A percentile compares a stretch with the other conserved stretches of the same genome.
These are phyloP conservation scores for Dalbergia oliveri DNA, from an alignment of 306 rosid genomes.

Conservation along the genomic window DNA sequence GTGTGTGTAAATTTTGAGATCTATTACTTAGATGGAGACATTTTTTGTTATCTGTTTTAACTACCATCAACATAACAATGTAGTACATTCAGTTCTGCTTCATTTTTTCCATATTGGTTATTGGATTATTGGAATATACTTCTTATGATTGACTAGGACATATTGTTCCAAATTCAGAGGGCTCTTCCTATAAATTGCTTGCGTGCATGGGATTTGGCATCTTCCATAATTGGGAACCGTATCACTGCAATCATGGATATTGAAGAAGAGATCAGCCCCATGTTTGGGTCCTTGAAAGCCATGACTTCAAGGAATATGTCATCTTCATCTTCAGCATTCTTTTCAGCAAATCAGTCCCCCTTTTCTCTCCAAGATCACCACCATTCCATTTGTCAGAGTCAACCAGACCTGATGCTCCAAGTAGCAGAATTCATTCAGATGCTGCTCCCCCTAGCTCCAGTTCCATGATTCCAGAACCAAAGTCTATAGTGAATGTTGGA, in stretches of 20 bases:
- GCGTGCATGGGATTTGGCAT: conserved; percentile 50
- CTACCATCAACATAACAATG: not conserved
- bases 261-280: conserved; percentile 69
- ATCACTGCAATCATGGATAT: conserved; percentile 63
- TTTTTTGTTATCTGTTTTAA: not conserved
- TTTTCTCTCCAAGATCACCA: conserved; percentile 88
- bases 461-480: conserved; percentile 60
- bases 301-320: conserved; percentile 74
- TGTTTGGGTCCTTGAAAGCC: conserved; percentile 60
- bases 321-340: conserved; percentile 80
- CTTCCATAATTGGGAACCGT: conserved; percentile 41
- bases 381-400: conserved; percentile 64
- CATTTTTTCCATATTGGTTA: conserved; percentile 6
- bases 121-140: conserved; percentile 19
- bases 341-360: conserved; percentile 89
- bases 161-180: conserved; percentile 50
- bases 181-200: conserved; percentile 17
- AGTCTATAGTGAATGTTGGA: conserved; percentile 57
- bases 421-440: conserved; percentile 55
- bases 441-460: conserved; percentile 57
- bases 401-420: conserved; percentile 53
- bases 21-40: not conserved
- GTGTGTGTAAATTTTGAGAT: conserved; percentile 19
- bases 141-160: conserved; percentile 39
- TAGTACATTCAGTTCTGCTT: conserved; percentile 29